These are phyloP conservation scores for Cupressus sempervirens DNA, from an alignment of 75 land plant species.

Conservation along the genomic window DNA sequence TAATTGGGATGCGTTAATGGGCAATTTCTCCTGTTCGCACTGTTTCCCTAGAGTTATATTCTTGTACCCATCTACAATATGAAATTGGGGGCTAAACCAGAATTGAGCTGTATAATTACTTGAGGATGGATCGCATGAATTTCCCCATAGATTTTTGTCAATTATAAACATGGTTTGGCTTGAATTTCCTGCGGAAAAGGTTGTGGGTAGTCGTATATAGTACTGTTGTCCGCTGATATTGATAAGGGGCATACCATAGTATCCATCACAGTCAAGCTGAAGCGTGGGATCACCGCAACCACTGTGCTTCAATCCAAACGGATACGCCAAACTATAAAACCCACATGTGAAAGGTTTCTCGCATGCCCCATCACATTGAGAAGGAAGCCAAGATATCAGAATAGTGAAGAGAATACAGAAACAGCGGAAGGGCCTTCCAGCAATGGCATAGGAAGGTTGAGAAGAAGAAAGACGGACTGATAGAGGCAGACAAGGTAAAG, in stretches of 20 bases:
- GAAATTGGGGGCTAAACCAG: background rate
- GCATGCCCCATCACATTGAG: background rate
- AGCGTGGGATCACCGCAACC: conserved; percentile 2
- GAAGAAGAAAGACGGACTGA: background rate
- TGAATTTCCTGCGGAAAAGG: background rate
- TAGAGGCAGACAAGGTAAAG: background rate
- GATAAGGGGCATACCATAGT: background rate
- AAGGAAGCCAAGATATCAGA: background rate
- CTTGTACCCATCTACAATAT: background rate
- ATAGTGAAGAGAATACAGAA: background rate
- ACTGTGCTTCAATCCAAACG: background rate
- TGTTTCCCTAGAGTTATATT: background rate
- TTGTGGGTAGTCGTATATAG: background rate
- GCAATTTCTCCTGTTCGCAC: background rate
- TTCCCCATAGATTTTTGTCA: background rate
- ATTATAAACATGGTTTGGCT: background rate
- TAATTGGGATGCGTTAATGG: background rate
- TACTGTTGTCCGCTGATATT: background rate
- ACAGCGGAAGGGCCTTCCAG: background rate
- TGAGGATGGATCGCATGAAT: background rate
- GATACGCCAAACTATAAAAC: background rate
- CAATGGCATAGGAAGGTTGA: background rate
- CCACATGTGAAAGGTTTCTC: background rate
- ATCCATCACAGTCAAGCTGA: background rate
- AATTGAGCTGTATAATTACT: background rate